A percentile compares a stretch with the other conserved stretches of the same genome.
These are phyloP conservation scores for Exophiala spinifera DNA, from an alignment of 2,329 filamentous ascomycete genomes.

Conservation along the genomic window DNA sequence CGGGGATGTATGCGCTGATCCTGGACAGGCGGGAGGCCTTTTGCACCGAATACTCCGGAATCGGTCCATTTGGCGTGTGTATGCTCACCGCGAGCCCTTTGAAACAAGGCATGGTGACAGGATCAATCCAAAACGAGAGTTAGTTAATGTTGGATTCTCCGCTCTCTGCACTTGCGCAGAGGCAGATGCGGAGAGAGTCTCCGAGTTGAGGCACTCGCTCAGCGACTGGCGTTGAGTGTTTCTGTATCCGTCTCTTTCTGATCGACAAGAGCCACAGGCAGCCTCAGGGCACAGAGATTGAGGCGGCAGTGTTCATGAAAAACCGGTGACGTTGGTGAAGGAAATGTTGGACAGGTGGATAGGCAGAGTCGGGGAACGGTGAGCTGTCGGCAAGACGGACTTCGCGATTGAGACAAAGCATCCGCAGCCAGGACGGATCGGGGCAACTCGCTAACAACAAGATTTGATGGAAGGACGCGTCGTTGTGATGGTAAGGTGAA, in stretches of 20 bases:
- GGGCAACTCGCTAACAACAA: background rate
- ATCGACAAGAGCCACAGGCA: background rate
- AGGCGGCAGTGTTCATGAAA: background rate
- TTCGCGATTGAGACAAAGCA: background rate
- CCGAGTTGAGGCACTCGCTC: conserved; percentile 1
- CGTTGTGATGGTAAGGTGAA: no score
- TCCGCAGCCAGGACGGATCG: background rate
- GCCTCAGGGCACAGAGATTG: background rate
- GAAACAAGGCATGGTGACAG: conserved; percentile 78
- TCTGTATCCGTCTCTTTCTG: conserved; percentile 11
- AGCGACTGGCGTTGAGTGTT: background rate
- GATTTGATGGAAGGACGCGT: background rate
- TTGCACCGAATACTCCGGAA: conserved; percentile 91
- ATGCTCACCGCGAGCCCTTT: conserved; percentile 98
- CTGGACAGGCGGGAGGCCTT: conserved; percentile 86
- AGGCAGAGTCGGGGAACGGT: conserved; percentile 16
- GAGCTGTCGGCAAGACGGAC: conserved; percentile 10
- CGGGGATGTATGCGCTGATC: conserved; percentile 96
- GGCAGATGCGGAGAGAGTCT: conserved; percentile 16
- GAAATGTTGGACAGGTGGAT: conserved; percentile 1
- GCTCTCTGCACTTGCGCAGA: conserved; percentile 17
- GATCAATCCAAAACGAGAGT: background rate
- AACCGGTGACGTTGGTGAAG: background rate
- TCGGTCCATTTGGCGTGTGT: conserved; percentile 74
- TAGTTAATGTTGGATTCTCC: conserved; percentile 12